These are phyloP conservation scores for Falciphora oryzae DNA, from an alignment of 2,329 filamentous ascomycete species.

Conservation along the genomic window DNA sequence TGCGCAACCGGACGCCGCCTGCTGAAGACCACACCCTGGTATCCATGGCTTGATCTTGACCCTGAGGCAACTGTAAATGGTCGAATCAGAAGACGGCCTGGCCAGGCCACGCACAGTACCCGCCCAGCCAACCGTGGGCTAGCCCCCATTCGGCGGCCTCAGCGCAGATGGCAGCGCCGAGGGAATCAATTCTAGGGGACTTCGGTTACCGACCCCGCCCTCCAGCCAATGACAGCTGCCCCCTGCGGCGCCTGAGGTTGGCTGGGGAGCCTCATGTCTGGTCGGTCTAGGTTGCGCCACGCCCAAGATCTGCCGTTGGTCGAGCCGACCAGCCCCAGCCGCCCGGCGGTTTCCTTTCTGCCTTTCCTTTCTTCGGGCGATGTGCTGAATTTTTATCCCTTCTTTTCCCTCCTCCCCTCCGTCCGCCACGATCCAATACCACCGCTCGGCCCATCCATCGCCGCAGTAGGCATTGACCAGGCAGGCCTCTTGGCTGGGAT, in stretches of 20 bases:
- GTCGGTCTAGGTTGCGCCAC: background rate
- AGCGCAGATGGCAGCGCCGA: background rate
- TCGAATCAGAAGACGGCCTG: background rate
- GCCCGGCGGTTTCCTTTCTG: background rate
- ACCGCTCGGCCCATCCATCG: background rate
- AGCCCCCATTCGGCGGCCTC: background rate
- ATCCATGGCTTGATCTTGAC: background rate
- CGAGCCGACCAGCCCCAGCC: background rate
- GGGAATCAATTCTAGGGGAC: background rate
- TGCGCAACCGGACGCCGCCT: no score
- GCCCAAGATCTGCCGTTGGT: background rate
- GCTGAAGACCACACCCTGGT: no score
- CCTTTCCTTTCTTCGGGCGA: background rate
- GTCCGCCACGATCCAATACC: background rate
- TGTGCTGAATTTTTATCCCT: background rate
- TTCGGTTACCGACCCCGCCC: background rate
- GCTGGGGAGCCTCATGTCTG: no score
- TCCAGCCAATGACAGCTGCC: no score
- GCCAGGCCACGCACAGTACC: background rate
- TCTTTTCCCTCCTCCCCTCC: background rate
- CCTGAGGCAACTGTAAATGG: background rate
- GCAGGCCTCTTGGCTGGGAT: background rate
- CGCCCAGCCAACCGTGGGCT: background rate
- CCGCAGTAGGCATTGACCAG: background rate
- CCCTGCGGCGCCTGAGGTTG: no score